Percentiles rank a stretch among this genome's conserved stretches.
Conservation (phyloP, 2,329 filamentous ascomycete species). For the Fusarium continuum region DNA sequence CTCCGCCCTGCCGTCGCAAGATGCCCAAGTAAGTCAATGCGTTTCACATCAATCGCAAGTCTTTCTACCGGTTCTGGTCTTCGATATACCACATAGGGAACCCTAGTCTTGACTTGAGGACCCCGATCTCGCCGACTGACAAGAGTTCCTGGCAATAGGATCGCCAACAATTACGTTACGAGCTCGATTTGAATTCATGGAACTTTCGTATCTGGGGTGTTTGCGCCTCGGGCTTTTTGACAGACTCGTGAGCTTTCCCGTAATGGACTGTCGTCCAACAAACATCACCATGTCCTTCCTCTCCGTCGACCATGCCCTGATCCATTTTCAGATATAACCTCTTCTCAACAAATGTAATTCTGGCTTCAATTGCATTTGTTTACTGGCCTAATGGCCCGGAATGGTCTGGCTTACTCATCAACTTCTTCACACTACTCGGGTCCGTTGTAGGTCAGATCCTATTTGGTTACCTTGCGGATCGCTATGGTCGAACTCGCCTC, state of each 20-base stretch:
- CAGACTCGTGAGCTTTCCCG: slow-evolving; percentile 57
- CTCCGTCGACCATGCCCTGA: neutral
- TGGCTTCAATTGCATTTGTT: slow-evolving; percentile 62
- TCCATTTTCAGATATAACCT: slow-evolving; percentile 57
- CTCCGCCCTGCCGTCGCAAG: slow-evolving; percentile 59
- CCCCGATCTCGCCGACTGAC: slow-evolving; percentile 20
- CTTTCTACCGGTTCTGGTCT: neutral
- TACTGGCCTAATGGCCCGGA: slow-evolving; percentile 59
- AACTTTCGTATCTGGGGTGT: slow-evolving; percentile 64
- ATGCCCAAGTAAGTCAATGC: slow-evolving; percentile 55
- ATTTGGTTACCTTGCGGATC: slow-evolving; percentile 64
- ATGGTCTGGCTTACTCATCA: slow-evolving; percentile 60
- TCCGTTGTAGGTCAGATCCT: slow-evolving; percentile 62
- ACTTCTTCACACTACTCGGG: slow-evolving; percentile 62
- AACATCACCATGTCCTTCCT: neutral
- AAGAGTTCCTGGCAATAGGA: slow-evolving; percentile 49
- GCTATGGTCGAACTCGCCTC: slow-evolving; percentile 62
- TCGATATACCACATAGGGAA: slow-evolving; percentile 17
- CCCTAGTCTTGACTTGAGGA: slow-evolving; percentile 11
- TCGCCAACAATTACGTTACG: slow-evolving; percentile 61
- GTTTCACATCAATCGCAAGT: slow-evolving; percentile 5
- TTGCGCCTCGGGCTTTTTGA: slow-evolving; percentile 63
- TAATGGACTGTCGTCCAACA: neutral
- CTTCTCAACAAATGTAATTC: slow-evolving; percentile 64
- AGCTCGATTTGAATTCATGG: slow-evolving; percentile 64